A percentile compares a stretch with the other conserved stretches of the same genome.
phyloP scores from a whole-genome alignment of 2,329 filamentous ascomycete species.

The Aspergillus neotritici region DNA sequence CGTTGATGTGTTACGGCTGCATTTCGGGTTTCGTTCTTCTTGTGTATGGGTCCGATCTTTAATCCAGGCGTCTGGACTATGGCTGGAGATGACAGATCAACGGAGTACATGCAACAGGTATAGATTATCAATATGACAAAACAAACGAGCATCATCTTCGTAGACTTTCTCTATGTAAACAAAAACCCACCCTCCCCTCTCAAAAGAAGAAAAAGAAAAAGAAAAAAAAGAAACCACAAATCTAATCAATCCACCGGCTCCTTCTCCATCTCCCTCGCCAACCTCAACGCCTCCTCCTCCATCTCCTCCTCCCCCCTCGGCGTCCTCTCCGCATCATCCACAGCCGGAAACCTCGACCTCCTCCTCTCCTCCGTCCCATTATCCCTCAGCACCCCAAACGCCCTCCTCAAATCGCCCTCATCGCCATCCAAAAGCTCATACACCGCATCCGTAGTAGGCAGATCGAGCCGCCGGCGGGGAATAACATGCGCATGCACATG shows the following conservation, averaged over 20 bases:
- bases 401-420: conserved; percentile 73
- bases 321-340: conserved; percentile 65
- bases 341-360: conserved; percentile 59
- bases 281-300: conserved; percentile 48
- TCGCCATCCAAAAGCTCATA: conserved; percentile 80
- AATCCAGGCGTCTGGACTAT: not conserved
- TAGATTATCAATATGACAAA: too few relatives aligned
- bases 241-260: conserved; percentile 27
- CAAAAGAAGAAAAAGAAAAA: too few relatives aligned
- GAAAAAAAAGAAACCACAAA: too few relatives aligned
- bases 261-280: conserved; percentile 31
- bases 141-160: too few relatives aligned
- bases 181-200: too few relatives aligned
- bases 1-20: conserved; percentile 7
- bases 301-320: conserved; percentile 71
- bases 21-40: not conserved
- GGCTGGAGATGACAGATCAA: not conserved
- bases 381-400: conserved; percentile 53
- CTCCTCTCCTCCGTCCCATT: conserved; percentile 21
- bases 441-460: conserved; percentile 64
- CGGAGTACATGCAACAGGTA: too few relatives aligned
- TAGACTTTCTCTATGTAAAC: too few relatives aligned
- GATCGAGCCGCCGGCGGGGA: conserved; percentile 58
- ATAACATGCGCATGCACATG: conserved; percentile 94
- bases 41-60: not conserved